Conservation (phyloP, 163 green algal species). For the Volvox carteri region DNA sequence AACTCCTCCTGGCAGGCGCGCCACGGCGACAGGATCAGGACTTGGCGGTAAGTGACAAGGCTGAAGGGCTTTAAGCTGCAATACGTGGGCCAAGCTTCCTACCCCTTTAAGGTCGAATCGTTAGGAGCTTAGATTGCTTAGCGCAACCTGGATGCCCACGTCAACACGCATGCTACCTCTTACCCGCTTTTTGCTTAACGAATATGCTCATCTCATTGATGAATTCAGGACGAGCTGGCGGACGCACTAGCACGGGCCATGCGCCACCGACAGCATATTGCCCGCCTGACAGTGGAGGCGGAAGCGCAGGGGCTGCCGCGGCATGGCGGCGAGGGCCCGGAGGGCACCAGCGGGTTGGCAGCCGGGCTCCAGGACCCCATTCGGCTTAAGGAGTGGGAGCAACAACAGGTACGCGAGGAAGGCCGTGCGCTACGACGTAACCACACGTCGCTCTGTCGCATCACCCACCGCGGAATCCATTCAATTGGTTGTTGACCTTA, state of each 20-base stretch:
- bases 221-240: slow-evolving; percentile 29
- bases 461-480: too few species aligned
- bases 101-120: too few species aligned
- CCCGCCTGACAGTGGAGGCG: slow-evolving; percentile 12
- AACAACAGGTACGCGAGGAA: background rate
- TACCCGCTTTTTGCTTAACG: too few species aligned
- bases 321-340: background rate
- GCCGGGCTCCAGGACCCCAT: background rate
- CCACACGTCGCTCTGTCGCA: too few species aligned
- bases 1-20: slow-evolving; percentile 27
- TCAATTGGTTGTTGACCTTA: too few species aligned
- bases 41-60: slow-evolving; percentile 40
- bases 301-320: slow-evolving; percentile 13
- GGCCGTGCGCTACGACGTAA: background rate
- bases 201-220: too few species aligned
- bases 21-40: slow-evolving; percentile 32
- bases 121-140: too few species aligned
- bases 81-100: too few species aligned
- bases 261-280: slow-evolving; percentile 27
- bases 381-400: slow-evolving; percentile 9
- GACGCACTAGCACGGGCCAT: slow-evolving; percentile 8
- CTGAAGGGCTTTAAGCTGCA: too few species aligned
- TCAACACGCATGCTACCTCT: too few species aligned
- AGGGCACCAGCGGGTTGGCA: background rate
- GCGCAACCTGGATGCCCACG: too few species aligned